phyloP scores from a whole-genome alignment of 208 protist species.

The Polymyxa betae region DNA sequence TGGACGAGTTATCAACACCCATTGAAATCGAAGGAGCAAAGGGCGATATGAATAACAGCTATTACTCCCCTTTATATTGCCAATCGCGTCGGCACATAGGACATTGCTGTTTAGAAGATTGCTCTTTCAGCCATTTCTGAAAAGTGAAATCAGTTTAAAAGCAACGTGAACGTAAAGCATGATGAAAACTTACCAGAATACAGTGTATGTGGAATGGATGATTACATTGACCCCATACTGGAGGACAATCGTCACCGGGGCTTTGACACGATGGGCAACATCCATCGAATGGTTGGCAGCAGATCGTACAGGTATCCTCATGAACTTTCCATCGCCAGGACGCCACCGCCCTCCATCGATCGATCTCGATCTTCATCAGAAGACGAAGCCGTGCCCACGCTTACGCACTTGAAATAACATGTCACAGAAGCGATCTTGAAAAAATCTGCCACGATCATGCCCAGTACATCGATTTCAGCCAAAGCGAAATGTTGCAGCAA shows the following conservation, averaged over 20 bases:
- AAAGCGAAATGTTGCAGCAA: too few species aligned
- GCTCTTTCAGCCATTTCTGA: constrained; percentile 48
- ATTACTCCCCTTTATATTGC: constrained; percentile 53
- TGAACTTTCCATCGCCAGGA: constrained; percentile 4
- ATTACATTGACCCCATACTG: constrained; percentile 43
- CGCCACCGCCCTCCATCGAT: not conserved
- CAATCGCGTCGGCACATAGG: constrained; percentile 41
- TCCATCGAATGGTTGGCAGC: constrained; percentile 49
- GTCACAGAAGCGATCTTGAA: too few species aligned
- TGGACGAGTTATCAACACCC: too few species aligned
- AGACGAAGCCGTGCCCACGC: too few species aligned
- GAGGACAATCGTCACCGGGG: constrained; percentile 43
- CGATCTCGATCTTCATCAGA: constrained; percentile 47
- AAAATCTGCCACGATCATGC: too few species aligned
- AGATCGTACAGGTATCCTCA: constrained; percentile 19
- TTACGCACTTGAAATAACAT: too few species aligned
- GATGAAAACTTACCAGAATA: constrained; percentile 36
- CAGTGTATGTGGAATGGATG: constrained; percentile 52
- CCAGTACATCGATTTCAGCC: too few species aligned
- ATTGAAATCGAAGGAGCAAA: too few species aligned
- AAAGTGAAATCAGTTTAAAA: not conserved
- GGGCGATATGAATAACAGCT: too few species aligned
- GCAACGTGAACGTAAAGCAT: not conserved
- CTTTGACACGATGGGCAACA: constrained; percentile 22
- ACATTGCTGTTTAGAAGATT: constrained; percentile 39